These are phyloP conservation scores for Alternaria angustiovoidea DNA, from an alignment of 2,329 filamentous ascomycete species.

Conservation along the genomic window DNA sequence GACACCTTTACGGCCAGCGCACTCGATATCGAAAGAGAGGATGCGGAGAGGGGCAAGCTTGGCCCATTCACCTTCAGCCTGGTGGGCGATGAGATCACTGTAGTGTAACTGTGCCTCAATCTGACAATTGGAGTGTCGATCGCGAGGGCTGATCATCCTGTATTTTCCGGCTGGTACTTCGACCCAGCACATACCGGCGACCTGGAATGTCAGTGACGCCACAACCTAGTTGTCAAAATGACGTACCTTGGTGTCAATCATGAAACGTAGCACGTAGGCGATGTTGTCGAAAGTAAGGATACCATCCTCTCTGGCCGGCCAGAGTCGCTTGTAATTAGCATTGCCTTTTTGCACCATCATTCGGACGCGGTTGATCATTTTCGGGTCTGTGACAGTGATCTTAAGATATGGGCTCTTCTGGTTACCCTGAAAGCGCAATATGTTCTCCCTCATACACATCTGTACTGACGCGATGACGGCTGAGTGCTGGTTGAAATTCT, in stretches of 20 bases:
- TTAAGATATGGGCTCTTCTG: constrained; percentile 91
- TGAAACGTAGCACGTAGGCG: constrained; percentile 93
- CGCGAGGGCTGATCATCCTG: constrained; percentile 69
- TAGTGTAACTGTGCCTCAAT: constrained; percentile 91
- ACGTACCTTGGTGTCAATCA: constrained; percentile 83
- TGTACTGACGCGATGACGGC: constrained; percentile 80
- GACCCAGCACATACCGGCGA: constrained; percentile 97
- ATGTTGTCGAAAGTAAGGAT: constrained; percentile 96
- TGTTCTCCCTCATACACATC: constrained; percentile 85
- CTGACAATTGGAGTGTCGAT: constrained; percentile 90
- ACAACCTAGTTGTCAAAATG: not conserved
- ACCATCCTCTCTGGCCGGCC: constrained; percentile 69
- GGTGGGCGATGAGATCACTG: constrained; percentile 82
- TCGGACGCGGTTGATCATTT: constrained; percentile 79
- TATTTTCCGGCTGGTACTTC: constrained; percentile 81
- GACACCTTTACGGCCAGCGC: constrained; percentile 94
- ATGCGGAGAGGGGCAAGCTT: constrained; percentile 96
- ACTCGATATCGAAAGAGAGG: constrained; percentile 98
- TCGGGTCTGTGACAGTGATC: constrained; percentile 90
- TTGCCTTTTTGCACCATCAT: constrained; percentile 75
- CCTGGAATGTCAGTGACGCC: constrained; percentile 37
- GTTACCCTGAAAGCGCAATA: constrained; percentile 95
- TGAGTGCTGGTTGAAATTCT: constrained; percentile 63
- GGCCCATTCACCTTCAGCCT: constrained; percentile 91
- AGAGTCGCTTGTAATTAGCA: constrained; percentile 91